Evolutionary conservation across 768 basidiomycete species (phyloP), one percentile per base, ranked within the genome.

Genomic region (Boletus tomentosulus): DNA sequence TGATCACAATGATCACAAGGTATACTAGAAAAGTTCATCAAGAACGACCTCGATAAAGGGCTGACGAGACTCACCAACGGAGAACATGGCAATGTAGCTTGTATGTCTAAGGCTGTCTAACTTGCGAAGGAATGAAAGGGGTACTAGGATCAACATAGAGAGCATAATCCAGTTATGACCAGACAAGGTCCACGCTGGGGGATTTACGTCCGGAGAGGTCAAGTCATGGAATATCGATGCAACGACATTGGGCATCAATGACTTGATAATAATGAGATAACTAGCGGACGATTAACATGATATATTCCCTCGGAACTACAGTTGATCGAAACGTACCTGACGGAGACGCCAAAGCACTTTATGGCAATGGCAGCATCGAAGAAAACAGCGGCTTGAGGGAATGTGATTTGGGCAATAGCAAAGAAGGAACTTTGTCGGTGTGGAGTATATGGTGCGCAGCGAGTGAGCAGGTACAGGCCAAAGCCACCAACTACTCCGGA

Each of bases 331-430:
- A 35, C 80, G 44, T 71, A 92, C 82, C 92, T 93, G 62, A 95
- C 86, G 33, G 91, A 92, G 3, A 98, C 96, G 19, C 96, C 96
- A 66, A 97, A 97, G 69, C 96, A 98, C 68, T 98, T 98, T 67
- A 85, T 87, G 10, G 93, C 93, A 61, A 98, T 93, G 12, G 95
- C 96, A 4, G 85, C 85, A 68, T 98, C 96, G 63, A 98, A 96
- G 68, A 92, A 89, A 37, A 92, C 75, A 1, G 88, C 89, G 0
- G 88, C 90, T 42, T 78, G 83, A 3, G 96, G 96, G 68, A 93
- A 97, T 0, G 96, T 96, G 58, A 98, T 73, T 66, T 88, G 80
- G 1, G 89, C 80, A 19, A 95, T 74, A 13, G 87, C 84, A 60
- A 92, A 92, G 70, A 94, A 96, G 7, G 90, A 92, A 16, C 92